A percentile compares a stretch with the other conserved stretches of the same genome.
Conservation (phyloP, 345 rosid species). For the Carallia brachiata region DNA sequence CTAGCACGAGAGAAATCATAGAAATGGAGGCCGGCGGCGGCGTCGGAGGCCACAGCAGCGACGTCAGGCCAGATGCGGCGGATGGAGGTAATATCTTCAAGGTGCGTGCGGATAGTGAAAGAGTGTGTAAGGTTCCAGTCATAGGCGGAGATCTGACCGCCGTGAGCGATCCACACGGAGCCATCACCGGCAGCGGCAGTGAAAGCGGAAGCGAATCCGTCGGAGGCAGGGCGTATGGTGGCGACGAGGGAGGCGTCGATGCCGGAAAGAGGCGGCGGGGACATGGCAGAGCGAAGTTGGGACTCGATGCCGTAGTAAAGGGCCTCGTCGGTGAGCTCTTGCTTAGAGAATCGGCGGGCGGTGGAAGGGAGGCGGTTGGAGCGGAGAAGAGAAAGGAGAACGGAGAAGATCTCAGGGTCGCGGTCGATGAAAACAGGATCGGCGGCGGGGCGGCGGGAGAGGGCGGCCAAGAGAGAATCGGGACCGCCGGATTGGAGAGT, state of each 20-base stretch:
- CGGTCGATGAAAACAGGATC: constrained; percentile 83
- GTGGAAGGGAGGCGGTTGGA: constrained; percentile 65
- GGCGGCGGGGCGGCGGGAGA: constrained; percentile 45
- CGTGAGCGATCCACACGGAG: constrained; percentile 85
- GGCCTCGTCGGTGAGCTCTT: constrained; percentile 88
- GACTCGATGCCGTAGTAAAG: constrained; percentile 80
- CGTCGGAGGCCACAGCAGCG: constrained; percentile 67
- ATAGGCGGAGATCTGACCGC: constrained; percentile 81
- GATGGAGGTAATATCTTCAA: constrained; percentile 62
- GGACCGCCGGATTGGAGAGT: constrained; percentile 76
- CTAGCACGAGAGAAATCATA: constrained; percentile 60
- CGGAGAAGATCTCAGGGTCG: constrained; percentile 88
- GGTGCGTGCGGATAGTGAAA: constrained; percentile 74
- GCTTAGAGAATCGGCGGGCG: constrained; percentile 59
- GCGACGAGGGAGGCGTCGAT: constrained; percentile 67
- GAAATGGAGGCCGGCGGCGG: constrained; percentile 74
- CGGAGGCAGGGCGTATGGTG: constrained; percentile 65
- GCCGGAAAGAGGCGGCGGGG: constrained; percentile 64
- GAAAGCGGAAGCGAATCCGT: constrained; percentile 63
- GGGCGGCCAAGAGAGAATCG: constrained; percentile 75
- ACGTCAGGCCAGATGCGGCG: constrained; percentile 58
- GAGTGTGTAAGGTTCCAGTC: constrained; percentile 66
- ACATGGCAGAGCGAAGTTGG: constrained; percentile 53
- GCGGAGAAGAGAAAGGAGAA: constrained; percentile 76
- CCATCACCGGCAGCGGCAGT: constrained; percentile 61